phyloP scores from a whole-genome alignment of 2,329 filamentous ascomycete genomes.

The Cordyceps militaris region DNA sequence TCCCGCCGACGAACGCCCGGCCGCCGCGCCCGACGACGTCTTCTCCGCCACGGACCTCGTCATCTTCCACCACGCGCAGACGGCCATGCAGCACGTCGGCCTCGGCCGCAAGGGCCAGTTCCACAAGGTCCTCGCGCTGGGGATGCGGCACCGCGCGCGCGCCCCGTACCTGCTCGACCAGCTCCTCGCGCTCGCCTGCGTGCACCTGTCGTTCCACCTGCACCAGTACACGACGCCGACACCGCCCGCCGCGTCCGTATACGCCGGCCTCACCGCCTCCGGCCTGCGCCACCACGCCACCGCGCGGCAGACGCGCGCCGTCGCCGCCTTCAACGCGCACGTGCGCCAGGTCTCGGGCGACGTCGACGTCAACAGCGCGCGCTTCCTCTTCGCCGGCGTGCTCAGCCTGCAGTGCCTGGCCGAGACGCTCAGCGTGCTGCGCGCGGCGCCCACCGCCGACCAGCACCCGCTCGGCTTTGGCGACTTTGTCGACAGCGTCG shows the following conservation, averaged over 20 bases:
- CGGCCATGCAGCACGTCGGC: background rate
- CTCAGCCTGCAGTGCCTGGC: constrained; percentile 14
- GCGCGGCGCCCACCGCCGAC: constrained; percentile 13
- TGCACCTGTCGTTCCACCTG: background rate
- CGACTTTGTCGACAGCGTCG: constrained; percentile 32
- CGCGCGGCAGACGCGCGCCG: constrained; percentile 22
- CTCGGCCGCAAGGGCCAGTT: constrained; percentile 2
- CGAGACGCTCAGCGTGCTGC: constrained; percentile 23
- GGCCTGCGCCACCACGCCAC: background rate
- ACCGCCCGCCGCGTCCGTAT: background rate
- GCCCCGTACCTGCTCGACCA: constrained; percentile 33
- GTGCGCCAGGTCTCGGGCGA: constrained; percentile 15
- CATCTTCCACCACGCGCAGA: constrained; percentile 6
- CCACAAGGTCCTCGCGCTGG: background rate
- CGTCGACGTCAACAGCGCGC: background rate
- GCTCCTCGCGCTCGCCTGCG: constrained; percentile 27
- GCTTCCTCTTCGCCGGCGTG: constrained; percentile 12
- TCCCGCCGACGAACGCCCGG: background rate
- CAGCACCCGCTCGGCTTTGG: constrained; percentile 31
- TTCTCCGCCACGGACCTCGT: constrained; percentile 2
- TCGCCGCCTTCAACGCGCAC: constrained; percentile 22
- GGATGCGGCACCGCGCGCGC: background rate
- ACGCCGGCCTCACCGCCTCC: background rate
- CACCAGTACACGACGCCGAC: background rate
- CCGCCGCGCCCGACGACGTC: background rate